Evolutionary conservation across 148 eudicot species (phyloP).

Genomic region (Vaccinium vitisidaea): DNA sequence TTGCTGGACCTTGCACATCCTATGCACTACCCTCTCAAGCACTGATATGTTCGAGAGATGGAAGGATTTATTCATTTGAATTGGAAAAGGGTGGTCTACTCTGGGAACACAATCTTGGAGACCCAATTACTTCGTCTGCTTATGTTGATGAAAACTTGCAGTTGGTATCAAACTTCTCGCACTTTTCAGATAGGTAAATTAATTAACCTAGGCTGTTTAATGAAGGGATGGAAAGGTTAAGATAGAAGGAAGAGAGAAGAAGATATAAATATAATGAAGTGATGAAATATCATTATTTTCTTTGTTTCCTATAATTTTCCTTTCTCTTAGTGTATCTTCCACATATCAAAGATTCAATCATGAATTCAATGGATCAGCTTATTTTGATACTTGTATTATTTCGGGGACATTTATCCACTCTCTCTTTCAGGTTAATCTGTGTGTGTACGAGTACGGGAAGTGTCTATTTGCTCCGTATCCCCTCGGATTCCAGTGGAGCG

Average conservation of each 20-base stretch:
- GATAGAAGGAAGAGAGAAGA: background rate
- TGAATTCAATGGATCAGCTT: background rate
- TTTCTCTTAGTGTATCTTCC: background rate
- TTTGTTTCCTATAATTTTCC: background rate
- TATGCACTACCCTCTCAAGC: constrained; percentile 47
- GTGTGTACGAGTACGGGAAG: constrained; percentile 71
- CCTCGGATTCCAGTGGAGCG: constrained; percentile 19
- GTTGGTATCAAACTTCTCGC: constrained; percentile 34
- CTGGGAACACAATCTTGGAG: constrained; percentile 65
- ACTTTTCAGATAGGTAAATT: constrained; percentile 44
- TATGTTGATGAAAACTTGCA: constrained; percentile 68
- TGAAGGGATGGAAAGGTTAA: background rate
- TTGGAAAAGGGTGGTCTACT: constrained; percentile 51
- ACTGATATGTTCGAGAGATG: constrained; percentile 73
- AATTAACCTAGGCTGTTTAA: background rate
- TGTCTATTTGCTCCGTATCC: constrained; percentile 43
- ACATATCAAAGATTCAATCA: background rate
- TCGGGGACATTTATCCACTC: background rate
- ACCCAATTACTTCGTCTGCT: constrained; percentile 82
- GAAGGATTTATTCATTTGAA: constrained; percentile 65
- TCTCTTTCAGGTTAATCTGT: constrained; percentile 53
- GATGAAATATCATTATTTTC: background rate
- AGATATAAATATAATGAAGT: background rate
- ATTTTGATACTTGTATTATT: background rate
- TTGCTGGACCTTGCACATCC: constrained; percentile 78